A percentile compares a stretch with the other conserved stretches of the same genome.
phyloP scores from a whole-genome alignment of 2,329 filamentous ascomycete species.

The Aureobasidium lini region DNA sequence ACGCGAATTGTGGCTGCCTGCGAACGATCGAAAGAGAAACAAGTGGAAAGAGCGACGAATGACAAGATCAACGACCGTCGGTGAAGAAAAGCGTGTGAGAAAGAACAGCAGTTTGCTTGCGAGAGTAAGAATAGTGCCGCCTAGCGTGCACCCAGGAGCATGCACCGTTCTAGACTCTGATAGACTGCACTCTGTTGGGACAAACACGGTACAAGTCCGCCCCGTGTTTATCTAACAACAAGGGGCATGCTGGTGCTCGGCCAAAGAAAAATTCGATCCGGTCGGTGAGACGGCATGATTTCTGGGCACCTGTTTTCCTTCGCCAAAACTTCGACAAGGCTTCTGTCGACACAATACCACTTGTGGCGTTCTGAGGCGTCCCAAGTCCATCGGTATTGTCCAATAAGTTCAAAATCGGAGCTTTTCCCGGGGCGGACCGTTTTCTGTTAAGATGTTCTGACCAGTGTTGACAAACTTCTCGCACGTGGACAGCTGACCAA shows the following conservation, averaged over 20 bases:
- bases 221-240: constrained; percentile 5
- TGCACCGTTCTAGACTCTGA: constrained; percentile 9
- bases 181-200: constrained; percentile 3
- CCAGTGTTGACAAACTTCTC: not conserved
- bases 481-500: not conserved
- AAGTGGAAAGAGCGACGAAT: not conserved
- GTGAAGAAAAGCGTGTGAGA: not conserved
- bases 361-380: constrained; percentile 10
- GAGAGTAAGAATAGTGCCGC: constrained; percentile 2
- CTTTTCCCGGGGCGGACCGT: not conserved
- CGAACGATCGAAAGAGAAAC: not conserved
- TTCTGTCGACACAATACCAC: not conserved
- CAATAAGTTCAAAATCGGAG: not conserved
- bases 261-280: not conserved
- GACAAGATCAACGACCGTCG: not conserved
- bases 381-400: not conserved
- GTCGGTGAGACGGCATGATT: not conserved
- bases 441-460: constrained; percentile 9
- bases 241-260: constrained; percentile 3
- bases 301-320: not conserved
- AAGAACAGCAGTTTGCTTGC: constrained; percentile 12
- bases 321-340: not conserved
- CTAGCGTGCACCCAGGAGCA: constrained; percentile 11
- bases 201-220: not conserved
- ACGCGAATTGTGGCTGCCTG: constrained; percentile 4